These are phyloP conservation scores for Pezicula neosporulosa DNA, from an alignment of 2,329 filamentous ascomycete genomes.

Conservation along the genomic window DNA sequence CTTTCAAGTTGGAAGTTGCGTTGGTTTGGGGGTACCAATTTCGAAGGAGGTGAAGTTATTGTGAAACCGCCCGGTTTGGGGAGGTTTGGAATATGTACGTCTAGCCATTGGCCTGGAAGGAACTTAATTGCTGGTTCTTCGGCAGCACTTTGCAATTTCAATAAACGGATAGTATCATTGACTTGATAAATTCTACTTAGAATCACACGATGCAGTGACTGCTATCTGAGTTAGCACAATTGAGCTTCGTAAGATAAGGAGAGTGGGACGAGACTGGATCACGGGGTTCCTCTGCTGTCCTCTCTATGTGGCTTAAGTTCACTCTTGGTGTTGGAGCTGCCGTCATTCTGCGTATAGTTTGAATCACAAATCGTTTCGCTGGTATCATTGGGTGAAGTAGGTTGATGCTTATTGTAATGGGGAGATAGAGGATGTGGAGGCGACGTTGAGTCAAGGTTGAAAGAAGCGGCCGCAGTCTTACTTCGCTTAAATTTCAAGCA, in stretches of 20 bases:
- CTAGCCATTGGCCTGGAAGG: constrained; percentile 83
- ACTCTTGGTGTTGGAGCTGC: constrained; percentile 1
- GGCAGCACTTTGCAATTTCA: constrained; percentile 57
- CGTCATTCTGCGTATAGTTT: no score
- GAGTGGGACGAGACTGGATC: constrained; percentile 42
- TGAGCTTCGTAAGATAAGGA: neutral
- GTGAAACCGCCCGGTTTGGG: constrained; percentile 80
- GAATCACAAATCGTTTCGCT: no score
- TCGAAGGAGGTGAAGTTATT: constrained; percentile 70
- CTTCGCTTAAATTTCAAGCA: no score
- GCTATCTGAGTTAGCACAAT: neutral
- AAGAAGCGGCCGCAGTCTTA: no score
- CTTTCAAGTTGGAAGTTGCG: constrained; percentile 73
- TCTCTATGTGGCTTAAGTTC: constrained; percentile 56
- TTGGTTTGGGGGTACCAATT: constrained; percentile 69
- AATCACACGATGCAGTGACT: constrained; percentile 58
- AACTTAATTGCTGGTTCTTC: constrained; percentile 49
- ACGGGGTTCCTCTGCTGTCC: constrained; percentile 72
- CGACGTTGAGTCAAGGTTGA: no score
- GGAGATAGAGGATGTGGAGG: no score
- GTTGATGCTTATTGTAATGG: no score
- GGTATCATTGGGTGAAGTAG: no score
- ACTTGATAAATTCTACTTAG: constrained; percentile 59
- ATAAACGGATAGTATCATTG: constrained; percentile 65
- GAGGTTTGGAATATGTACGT: constrained; percentile 70